Conservation (phyloP, 1,139 yeast species). For the Taiozyma sp. region DNA sequence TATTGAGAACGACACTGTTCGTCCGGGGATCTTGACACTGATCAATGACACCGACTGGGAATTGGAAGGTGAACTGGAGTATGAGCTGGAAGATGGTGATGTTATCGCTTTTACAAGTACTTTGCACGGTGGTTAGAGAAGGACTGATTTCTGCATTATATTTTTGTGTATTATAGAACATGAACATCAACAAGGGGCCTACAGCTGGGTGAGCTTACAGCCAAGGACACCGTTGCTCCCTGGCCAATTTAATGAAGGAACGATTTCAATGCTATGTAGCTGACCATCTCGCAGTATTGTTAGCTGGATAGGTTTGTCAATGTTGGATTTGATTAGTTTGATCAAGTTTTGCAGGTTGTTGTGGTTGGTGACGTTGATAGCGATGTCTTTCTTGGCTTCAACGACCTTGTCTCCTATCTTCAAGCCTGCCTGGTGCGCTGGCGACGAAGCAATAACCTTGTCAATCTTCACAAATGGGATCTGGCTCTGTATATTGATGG, state of each 20-base stretch:
- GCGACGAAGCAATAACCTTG: slow-evolving; percentile 44
- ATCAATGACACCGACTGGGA: slow-evolving; percentile 98
- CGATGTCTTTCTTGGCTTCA: slow-evolving; percentile 35
- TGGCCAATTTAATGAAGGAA: not conserved
- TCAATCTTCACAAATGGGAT: slow-evolving; percentile 58
- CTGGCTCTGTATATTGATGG: not conserved
- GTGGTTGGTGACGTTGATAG: slow-evolving; percentile 36
- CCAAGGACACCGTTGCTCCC: not conserved
- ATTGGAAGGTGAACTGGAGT: slow-evolving; percentile 82
- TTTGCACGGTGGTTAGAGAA: slow-evolving; percentile 81
- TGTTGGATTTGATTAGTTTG: slow-evolving; percentile 18
- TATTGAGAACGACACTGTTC: slow-evolving; percentile 65
- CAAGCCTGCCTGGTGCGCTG: slow-evolving; percentile 40
- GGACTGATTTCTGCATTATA: slow-evolving; percentile 8
- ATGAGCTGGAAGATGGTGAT: slow-evolving; percentile 71
- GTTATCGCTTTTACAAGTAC: slow-evolving; percentile 86
- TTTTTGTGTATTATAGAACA: slow-evolving; percentile 23
- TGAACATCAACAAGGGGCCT: not conserved
- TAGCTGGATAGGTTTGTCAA: not conserved
- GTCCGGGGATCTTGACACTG: slow-evolving; percentile 90
- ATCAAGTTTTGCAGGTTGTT: slow-evolving; percentile 30
- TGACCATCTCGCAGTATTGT: not conserved
- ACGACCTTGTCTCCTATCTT: slow-evolving; percentile 43
- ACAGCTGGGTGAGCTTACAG: not conserved
- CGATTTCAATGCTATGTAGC: not conserved